Base-by-base conservation (phyloP, 2,329 filamentous ascomycete genomes). In the Stromatinia cepivora region DNA sequence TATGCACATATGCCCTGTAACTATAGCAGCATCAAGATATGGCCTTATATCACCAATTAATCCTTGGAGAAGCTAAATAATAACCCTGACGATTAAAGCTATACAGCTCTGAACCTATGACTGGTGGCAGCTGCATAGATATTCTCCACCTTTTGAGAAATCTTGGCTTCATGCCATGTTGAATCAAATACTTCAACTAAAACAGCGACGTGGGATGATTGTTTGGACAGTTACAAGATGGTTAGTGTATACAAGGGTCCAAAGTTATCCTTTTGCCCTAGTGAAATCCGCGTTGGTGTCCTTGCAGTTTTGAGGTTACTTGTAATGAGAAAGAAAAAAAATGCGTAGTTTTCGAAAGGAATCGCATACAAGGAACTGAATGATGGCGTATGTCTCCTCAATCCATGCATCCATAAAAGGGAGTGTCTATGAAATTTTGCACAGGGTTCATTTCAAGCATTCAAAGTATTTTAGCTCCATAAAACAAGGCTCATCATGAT, bases 181-280 rank as follows among this genome's bases (percentile, higher is more conserved):
- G 50, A 45, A 39, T 36, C 17, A 63, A 36, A 15, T 28, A 13
- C 36, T 52, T 59, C 45, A 36, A 36, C 62, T 72, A 72, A 54
- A 62, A 69, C 72, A 69, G 73, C 73, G 71, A 70, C 73, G 72
- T 74, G 73, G 73, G 71, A 74, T 74, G 11, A 34, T 42, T 39
- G 22, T 39, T 39, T 17, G 46, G 39, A 46, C 39, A 63, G 56
- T 34, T 53, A 52, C 67, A 17, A 63, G 31, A 42, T 66, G 28
- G 22, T 50, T 67, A 64, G 46, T 36, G 22, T 17, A 46, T 28
- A 57, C 56, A 48, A 70, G 70, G 70, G 31, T 28, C 31, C n/a
- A 52, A 17, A 52, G 61, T 50, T 63, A 36, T 63, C 46, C 31
- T 63, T 63, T 39, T 4, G 59, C 45, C 31, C 46, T 52, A 63